Base-by-base conservation (phyloP, 371 early-diverging fungal genomes). In the Haplosporangium sp. region DNA sequence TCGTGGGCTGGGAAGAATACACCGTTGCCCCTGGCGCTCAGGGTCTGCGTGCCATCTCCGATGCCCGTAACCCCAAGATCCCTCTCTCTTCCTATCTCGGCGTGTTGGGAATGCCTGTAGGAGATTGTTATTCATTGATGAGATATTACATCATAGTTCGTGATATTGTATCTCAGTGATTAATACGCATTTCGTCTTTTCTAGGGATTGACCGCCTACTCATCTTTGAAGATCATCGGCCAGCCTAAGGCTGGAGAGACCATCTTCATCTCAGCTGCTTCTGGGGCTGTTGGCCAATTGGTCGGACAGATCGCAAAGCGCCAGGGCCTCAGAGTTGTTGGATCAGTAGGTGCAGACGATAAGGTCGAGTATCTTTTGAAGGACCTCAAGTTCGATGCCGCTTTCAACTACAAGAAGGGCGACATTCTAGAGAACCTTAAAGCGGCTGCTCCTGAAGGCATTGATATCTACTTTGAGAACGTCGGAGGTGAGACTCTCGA, bases 401-500 rank as follows among this genome's bases (percentile, higher is more conserved):
- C 89, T 7, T 92, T 93, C 86, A 93, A 92, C 84, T 92, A 92
- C 88, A 92, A 91, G 83, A 90, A 83, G 7, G 84, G 80, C 29
- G 82, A 72, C 23, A 74, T 81, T 9, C 65, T 79, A 21, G 83
- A 82, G 38, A 73, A 77, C 50, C 65, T 89, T n/a, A 50, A 60
- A 40, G 52, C 64, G 8, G 59, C 55, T 5, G 86, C 86, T 45
- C 92, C 90, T 45, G 82, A 87, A n/a, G 93, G 92, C 36, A 87
- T 92, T 59, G 91, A 92, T 61, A 87, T 88, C 69, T 90, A 89
- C 82, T 92, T 82, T 75, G 91, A 91, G 51, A 87, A 90, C 62
- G 91, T 92, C n/a, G 93, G 93, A 42, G 92, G 91, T 40, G 86
- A 88, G 76, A 83, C 83, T 58, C 84, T 92, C 12, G 93, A 92